A percentile compares a stretch with the other conserved stretches of the same genome.
Evolutionary conservation across 257 asterid species (phyloP).

Genomic region (Primulina eburnea): DNA sequence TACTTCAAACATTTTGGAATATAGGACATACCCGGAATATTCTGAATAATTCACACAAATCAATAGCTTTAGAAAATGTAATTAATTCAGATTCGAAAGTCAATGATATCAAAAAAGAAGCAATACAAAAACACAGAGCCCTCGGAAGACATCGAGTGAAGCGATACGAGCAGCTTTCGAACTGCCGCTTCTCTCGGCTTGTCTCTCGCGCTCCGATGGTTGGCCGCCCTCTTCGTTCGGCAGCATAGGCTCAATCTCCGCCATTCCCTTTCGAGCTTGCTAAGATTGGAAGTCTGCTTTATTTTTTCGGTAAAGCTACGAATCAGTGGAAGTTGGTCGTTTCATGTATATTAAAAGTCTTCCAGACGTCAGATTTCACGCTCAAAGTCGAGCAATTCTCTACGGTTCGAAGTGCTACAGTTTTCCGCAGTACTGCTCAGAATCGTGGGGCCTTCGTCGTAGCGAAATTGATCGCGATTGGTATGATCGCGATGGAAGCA

Average conservation of each 20-base stretch:
- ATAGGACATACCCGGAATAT: background rate
- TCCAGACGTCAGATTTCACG: background rate
- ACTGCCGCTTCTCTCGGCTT: slow-evolving; percentile 20
- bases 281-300: background rate
- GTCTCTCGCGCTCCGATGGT: slow-evolving; percentile 24
- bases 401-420: background rate
- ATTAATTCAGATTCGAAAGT: background rate
- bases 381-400: background rate
- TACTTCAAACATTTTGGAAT: background rate
- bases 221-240: slow-evolving; percentile 21
- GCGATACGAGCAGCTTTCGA: slow-evolving; percentile 47
- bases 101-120: background rate
- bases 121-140: slow-evolving; percentile 67
- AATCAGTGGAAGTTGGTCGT: background rate
- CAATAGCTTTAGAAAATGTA: background rate
- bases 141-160: slow-evolving; percentile 73
- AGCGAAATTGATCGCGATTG: too few relatives aligned
- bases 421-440: background rate
- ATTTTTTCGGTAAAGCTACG: background rate
- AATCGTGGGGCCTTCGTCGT: background rate
- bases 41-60: background rate
- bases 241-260: slow-evolving; percentile 54
- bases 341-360: too few relatives aligned
- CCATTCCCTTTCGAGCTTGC: slow-evolving; percentile 30
- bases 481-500: too few relatives aligned